These are phyloP conservation scores for Chrysoporthe puriensis DNA, from an alignment of 2,329 filamentous ascomycete species.

Conservation along the genomic window DNA sequence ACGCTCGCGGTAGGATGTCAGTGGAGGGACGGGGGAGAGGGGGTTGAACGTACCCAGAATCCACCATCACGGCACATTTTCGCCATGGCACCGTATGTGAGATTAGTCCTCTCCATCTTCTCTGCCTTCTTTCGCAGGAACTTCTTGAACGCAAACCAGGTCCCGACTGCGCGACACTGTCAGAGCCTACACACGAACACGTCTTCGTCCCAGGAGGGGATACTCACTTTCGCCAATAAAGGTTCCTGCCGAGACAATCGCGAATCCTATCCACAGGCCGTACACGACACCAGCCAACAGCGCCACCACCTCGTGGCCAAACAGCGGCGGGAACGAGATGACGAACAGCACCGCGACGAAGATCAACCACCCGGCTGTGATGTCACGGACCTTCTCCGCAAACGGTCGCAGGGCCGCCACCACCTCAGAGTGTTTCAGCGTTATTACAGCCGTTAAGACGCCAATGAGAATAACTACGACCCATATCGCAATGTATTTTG, in stretches of 20 bases:
- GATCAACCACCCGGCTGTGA: conserved; percentile 45
- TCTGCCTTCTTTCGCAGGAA: conserved; percentile 41
- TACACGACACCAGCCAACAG: conserved; percentile 47
- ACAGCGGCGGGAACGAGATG: conserved; percentile 47
- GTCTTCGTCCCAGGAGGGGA: neutral
- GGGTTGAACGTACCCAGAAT: conserved; percentile 40
- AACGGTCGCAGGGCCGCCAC: conserved; percentile 42
- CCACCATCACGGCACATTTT: conserved; percentile 46
- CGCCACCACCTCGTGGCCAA: conserved; percentile 47
- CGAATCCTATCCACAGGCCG: conserved; percentile 46
- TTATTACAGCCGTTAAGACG: conserved; percentile 39
- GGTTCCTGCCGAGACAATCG: conserved; percentile 45
- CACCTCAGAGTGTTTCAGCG: conserved; percentile 44
- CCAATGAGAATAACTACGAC: conserved; percentile 35
- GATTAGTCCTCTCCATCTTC: conserved; percentile 45
- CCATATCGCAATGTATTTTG: conserved; percentile 40
- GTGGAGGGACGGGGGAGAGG: neutral
- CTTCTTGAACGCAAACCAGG: conserved; percentile 47
- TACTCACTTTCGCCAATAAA: conserved; percentile 44
- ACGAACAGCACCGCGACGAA: conserved; percentile 44
- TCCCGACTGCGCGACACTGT: conserved; percentile 36
- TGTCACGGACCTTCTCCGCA: conserved; percentile 42
- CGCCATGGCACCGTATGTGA: conserved; percentile 45
- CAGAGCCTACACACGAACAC: neutral
- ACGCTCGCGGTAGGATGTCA: too few relatives aligned